Base-by-base conservation (phyloP, 768 basidiomycete genomes). In the Mycena vitilis region DNA sequence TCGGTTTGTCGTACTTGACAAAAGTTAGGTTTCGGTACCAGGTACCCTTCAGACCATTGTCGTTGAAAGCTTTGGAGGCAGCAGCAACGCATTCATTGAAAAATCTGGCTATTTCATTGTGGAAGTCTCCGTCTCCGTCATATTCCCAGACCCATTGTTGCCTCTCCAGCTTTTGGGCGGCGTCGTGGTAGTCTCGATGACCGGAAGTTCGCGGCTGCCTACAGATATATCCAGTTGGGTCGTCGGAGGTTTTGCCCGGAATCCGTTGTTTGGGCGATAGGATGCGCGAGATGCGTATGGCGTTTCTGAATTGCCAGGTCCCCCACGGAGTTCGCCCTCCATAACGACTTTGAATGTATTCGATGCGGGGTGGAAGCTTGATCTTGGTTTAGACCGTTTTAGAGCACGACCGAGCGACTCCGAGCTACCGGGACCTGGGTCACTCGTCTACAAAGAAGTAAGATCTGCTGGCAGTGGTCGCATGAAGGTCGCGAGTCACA, bases 241-340 rank as follows among this genome's bases (percentile, higher is more conserved):
- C n/a, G 22, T 7, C n/a, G n/a, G 9, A 13, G 12, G n/a, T 1
- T 4, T 23, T 23, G 1, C 47, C 47, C n/a, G 11, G n/a, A 16
- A 48, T 48, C 1, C 5, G 55, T 0, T 16, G 45, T 25, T 52
- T 65, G 16, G 44, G 63, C 11, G 45, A 65, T 6, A 65, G 6
- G 5, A 65, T 65, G 3, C 56, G 37, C 10, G 56, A 53, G 15
- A 65, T 38, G 18, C 25, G 38, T 7, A 9, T 49, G 22, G 52
- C n/a, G 47, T 23, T 12, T 8, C 23, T 22, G 42, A 64, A 64
- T 18, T 37, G 1, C 63, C 63, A 64, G 30, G 45, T 20, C 8
- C 56, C 54, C 4, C 8, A 20, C 54, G 54, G 18, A 64, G 56
- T 11, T 63, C 51, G 18, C n/a, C 45, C 62, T 30, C 47, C 52